phyloP scores from a whole-genome alignment of 257 asterid species.

The Solanum sejunctum region DNA sequence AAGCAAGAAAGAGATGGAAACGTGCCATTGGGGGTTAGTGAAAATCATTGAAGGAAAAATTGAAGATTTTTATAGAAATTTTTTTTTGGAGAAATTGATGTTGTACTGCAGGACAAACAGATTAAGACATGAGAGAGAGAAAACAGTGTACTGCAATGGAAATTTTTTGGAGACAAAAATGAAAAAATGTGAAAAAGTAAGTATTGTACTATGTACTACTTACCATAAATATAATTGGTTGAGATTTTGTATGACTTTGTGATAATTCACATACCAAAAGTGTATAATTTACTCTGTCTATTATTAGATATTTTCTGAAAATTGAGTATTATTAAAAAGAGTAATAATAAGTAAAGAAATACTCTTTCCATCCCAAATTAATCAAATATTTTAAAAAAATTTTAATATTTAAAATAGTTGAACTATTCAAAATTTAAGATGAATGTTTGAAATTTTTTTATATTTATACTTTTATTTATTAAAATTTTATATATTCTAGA shows the following conservation, averaged over 20 bases:
- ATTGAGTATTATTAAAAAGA: no score
- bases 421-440: no score
- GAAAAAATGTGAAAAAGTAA: neutral
- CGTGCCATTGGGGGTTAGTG: constrained; percentile 28
- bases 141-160: neutral
- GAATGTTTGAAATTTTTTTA: no score
- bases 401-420: no score
- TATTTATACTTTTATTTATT: no score
- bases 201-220: neutral
- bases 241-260: neutral
- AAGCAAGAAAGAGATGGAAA: constrained; percentile 8
- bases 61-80: neutral
- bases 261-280: neutral
- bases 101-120: neutral
- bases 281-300: neutral
- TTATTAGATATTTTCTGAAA: no score
- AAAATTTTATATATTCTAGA: no score
- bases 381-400: no score
- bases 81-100: neutral
- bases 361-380: no score
- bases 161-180: neutral
- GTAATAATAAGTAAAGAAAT: no score
- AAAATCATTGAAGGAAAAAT: neutral
- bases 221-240: neutral
- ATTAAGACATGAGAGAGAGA: neutral